Conservation (phyloP, 2,329 filamentous ascomycete genomes). For the Xylaria sp. region DNA sequence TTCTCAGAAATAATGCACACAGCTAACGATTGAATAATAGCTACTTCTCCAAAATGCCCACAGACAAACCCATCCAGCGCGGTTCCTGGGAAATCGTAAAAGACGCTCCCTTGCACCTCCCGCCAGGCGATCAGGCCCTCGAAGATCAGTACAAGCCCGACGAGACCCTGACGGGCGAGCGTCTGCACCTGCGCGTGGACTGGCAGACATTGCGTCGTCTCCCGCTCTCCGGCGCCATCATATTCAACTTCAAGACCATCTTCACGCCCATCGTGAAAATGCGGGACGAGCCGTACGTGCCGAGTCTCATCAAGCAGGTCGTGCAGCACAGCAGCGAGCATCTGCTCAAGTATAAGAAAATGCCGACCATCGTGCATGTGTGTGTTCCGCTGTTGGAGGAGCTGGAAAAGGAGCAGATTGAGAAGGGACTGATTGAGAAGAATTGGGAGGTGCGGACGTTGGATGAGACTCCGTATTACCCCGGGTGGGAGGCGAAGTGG, state of each 20-base stretch:
- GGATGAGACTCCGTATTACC: slow-evolving; percentile 70
- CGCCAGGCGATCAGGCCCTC: slow-evolving; percentile 61
- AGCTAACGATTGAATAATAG: slow-evolving; percentile 35
- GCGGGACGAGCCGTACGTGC: slow-evolving; percentile 66
- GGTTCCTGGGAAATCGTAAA: slow-evolving; percentile 81
- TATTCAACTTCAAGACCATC: slow-evolving; percentile 85
- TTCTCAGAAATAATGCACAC: too few relatives aligned
- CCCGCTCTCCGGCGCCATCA: slow-evolving; percentile 66
- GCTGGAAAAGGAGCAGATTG: slow-evolving; percentile 62
- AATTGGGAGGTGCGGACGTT: slow-evolving; percentile 66
- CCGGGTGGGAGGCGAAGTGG: slow-evolving; percentile 74
- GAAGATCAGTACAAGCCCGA: slow-evolving; percentile 49
- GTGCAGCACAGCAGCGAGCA: slow-evolving; percentile 68
- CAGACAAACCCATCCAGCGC: slow-evolving; percentile 71
- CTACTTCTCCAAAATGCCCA: slow-evolving; percentile 75
- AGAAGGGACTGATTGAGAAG: slow-evolving; percentile 52
- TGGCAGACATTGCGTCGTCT: slow-evolving; percentile 82
- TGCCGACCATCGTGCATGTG: slow-evolving; percentile 70
- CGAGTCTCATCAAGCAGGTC: slow-evolving; percentile 61
- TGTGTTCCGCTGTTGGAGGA: slow-evolving; percentile 58
- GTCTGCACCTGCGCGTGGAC: slow-evolving; percentile 70
- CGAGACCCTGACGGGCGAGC: slow-evolving; percentile 48
- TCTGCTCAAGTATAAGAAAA: slow-evolving; percentile 33
- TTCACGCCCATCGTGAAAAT: slow-evolving; percentile 72
- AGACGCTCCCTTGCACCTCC: slow-evolving; percentile 69